phyloP scores from a whole-genome alignment of 1,139 yeast genomes.

The Debaryomycetaceae sp. region DNA sequence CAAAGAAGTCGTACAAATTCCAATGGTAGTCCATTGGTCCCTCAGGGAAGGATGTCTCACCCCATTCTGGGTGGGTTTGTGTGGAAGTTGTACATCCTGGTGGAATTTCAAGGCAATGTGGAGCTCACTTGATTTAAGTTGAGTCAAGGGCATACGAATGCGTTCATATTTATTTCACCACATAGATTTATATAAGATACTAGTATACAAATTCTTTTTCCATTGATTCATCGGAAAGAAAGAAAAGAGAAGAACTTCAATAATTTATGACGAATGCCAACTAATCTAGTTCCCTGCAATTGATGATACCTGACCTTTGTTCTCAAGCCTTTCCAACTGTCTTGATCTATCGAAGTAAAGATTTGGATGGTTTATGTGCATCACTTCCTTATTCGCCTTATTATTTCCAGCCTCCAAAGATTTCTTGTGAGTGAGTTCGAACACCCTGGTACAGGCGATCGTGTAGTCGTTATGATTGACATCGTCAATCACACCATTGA shows the following conservation, averaged over 20 bases:
- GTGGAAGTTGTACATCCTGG: constrained; percentile 48
- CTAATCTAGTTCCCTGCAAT: background rate
- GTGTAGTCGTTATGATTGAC: constrained; percentile 69
- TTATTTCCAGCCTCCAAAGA: constrained; percentile 37
- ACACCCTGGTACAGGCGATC: constrained; percentile 85
- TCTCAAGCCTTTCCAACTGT: constrained; percentile 28
- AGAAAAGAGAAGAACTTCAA: background rate
- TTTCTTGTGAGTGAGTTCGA: constrained; percentile 68
- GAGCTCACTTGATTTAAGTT: constrained; percentile 32
- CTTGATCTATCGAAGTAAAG: constrained; percentile 78
- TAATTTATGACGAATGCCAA: background rate
- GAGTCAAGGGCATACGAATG: background rate
- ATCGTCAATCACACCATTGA: constrained; percentile 62
- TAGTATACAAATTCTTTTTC: background rate
- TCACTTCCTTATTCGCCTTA: constrained; percentile 34
- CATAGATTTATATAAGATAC: background rate
- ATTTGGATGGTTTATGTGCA: constrained; percentile 80
- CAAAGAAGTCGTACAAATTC: constrained; percentile 45
- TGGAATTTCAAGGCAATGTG: constrained; percentile 41
- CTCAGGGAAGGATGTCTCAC: constrained; percentile 50
- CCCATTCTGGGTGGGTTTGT: constrained; percentile 50
- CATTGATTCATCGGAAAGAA: background rate
- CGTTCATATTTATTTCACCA: background rate
- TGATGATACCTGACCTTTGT: constrained; percentile 3
- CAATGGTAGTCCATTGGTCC: constrained; percentile 59